phyloP scores from a whole-genome alignment of 495 filamentous ascomycete species.

The Xylaria scruposa region DNA sequence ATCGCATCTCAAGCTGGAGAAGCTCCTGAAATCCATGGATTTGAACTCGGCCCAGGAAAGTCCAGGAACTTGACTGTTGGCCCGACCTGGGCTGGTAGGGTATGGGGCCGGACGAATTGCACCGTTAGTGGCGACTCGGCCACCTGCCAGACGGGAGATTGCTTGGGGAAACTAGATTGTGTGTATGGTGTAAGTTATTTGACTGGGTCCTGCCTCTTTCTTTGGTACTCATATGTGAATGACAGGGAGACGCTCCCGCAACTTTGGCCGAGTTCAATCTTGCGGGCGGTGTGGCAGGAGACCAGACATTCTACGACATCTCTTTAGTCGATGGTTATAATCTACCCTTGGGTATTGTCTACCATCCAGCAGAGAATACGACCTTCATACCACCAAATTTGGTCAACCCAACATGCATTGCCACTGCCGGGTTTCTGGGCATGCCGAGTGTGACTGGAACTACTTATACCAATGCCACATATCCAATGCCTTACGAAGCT shows the following conservation, averaged over 20 bases:
- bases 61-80: conserved; percentile 63
- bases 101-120: conserved; percentile 86
- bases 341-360: conserved; percentile 72
- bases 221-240: conserved; percentile 29
- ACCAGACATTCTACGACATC: conserved; percentile 80
- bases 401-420: conserved; percentile 76
- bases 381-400: conserved; percentile 71
- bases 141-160: conserved; percentile 79
- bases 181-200: conserved; percentile 61
- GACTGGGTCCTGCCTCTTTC: not conserved
- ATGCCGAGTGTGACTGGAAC: conserved; percentile 47
- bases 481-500: conserved; percentile 68
- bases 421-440: conserved; percentile 62
- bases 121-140: conserved; percentile 65
- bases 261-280: conserved; percentile 81
- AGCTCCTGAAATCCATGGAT: conserved; percentile 66
- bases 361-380: conserved; percentile 60
- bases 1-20: conserved; percentile 71
- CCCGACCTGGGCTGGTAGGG: conserved; percentile 75
- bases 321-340: conserved; percentile 88
- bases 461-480: conserved; percentile 60
- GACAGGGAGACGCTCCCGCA: conserved; percentile 66
- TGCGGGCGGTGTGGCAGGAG: conserved; percentile 58
- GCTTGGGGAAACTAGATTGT: conserved; percentile 70
- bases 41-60: conserved; percentile 61